Percentiles rank a stretch among this genome's conserved stretches.
phyloP scores from a whole-genome alignment of 306 rosid species.

The Malus orientalis region DNA sequence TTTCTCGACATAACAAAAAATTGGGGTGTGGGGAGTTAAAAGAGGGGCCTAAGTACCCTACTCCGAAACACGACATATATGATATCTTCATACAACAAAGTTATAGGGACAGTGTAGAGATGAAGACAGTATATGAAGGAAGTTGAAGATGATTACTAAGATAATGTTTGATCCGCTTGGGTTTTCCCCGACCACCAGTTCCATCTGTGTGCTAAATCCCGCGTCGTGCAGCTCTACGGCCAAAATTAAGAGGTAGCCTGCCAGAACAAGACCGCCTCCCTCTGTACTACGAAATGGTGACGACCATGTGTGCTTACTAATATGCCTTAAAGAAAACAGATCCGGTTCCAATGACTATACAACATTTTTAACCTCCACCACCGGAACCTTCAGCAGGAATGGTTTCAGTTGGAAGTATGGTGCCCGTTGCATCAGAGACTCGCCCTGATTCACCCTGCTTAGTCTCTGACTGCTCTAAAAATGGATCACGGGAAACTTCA shows the following conservation, averaged over 20 bases:
- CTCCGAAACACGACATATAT: background rate
- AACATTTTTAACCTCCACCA: conserved; percentile 32
- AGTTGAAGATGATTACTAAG: background rate
- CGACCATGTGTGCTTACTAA: conserved; percentile 11
- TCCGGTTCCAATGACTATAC: conserved; percentile 7
- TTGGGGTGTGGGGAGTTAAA: background rate
- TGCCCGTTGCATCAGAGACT: conserved; percentile 34
- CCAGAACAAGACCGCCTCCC: conserved; percentile 8
- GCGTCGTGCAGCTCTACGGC: conserved; percentile 13
- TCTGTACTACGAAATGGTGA: background rate
- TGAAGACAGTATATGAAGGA: background rate
- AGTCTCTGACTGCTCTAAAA: conserved; percentile 37
- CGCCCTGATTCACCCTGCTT: conserved; percentile 38
- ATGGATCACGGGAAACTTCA: conserved; percentile 78
- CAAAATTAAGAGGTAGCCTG: conserved; percentile 17
- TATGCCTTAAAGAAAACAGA: conserved; percentile 11
- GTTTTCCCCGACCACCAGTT: conserved; percentile 1
- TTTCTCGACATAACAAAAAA: background rate
- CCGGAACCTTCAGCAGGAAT: conserved; percentile 32
- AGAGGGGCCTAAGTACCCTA: background rate
- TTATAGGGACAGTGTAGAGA: background rate
- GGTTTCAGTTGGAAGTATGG: conserved; percentile 33
- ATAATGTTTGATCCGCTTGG: conserved; percentile 16
- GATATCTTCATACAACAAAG: background rate
- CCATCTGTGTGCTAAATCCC: conserved; percentile 3